Percentiles rank a stretch among this genome's conserved stretches.
Evolutionary conservation across 257 asterid species (phyloP).

Genomic region (Solanum neorickii): DNA sequence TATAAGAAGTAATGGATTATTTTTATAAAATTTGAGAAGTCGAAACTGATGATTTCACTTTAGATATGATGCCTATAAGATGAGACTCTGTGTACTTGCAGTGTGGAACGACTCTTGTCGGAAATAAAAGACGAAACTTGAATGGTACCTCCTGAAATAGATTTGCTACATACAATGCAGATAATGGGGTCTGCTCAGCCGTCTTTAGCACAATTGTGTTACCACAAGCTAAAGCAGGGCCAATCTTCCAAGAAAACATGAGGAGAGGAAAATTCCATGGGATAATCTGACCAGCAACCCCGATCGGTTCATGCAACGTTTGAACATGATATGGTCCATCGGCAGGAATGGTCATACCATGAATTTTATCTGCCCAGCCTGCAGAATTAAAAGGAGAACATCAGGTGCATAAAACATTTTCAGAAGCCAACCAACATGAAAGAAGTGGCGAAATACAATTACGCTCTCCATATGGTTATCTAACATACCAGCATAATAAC

Average conservation of each 20-base stretch:
- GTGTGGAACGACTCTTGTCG: not conserved
- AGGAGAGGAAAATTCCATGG: constrained; percentile 97
- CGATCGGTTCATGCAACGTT: constrained; percentile 94
- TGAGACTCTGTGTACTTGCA: not conserved
- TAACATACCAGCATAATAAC: constrained; percentile 79
- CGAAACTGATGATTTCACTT: not conserved
- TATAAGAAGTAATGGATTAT: not conserved
- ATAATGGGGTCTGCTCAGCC: constrained; percentile 95
- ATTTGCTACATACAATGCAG: constrained; percentile 73
- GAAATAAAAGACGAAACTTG: not conserved
- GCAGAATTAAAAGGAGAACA: constrained; percentile 6
- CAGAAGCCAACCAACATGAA: not conserved
- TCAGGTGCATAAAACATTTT: not conserved
- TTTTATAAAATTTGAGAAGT: not conserved
- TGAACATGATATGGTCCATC: constrained; percentile 90
- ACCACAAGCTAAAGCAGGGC: constrained; percentile 91
- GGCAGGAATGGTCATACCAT: constrained; percentile 80
- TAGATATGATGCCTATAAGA: not conserved
- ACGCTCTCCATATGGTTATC: not conserved
- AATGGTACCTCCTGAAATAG: constrained; percentile 73
- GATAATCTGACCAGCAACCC: constrained; percentile 94
- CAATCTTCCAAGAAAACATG: constrained; percentile 91
- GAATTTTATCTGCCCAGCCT: constrained; percentile 99
- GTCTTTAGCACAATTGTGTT: constrained; percentile 79
- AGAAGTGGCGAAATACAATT: not conserved